Evolutionary conservation across 2,329 filamentous ascomycete species (phyloP).

Genomic region (Cytospora schulzeri): DNA sequence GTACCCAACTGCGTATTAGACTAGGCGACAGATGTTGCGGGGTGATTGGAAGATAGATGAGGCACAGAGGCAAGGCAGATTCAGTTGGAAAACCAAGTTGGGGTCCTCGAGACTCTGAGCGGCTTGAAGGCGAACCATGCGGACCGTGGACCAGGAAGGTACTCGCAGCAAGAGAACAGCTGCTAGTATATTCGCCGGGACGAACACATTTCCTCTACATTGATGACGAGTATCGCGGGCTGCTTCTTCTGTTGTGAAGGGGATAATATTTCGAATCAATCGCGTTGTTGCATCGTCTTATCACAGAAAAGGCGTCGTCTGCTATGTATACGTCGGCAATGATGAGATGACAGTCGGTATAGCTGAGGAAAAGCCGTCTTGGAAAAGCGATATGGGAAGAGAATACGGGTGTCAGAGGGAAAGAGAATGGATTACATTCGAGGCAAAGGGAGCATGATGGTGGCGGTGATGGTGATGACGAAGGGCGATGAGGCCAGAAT

Average conservation of each 20-base stretch:
- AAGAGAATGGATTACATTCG: too few species aligned
- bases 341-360: constrained; percentile 2
- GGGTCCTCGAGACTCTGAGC: background rate
- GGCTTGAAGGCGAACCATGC: constrained; percentile 11
- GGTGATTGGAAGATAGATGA: constrained; percentile 3
- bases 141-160: background rate
- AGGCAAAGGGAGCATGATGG: background rate
- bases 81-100: background rate
- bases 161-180: background rate
- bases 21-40: constrained; percentile 6
- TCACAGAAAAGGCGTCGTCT: background rate
- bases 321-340: background rate
- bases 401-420: background rate
- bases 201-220: background rate
- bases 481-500: background rate
- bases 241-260: background rate
- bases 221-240: background rate
- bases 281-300: background rate
- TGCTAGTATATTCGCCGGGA: background rate
- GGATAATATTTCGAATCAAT: background rate
- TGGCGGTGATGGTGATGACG: background rate
- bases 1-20: constrained; percentile 4
- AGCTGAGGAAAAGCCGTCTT: background rate
- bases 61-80: constrained; percentile 5
- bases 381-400: background rate